Conservation (phyloP, 495 filamentous ascomycete genomes). For the Symbiotaphrina buchneri region DNA sequence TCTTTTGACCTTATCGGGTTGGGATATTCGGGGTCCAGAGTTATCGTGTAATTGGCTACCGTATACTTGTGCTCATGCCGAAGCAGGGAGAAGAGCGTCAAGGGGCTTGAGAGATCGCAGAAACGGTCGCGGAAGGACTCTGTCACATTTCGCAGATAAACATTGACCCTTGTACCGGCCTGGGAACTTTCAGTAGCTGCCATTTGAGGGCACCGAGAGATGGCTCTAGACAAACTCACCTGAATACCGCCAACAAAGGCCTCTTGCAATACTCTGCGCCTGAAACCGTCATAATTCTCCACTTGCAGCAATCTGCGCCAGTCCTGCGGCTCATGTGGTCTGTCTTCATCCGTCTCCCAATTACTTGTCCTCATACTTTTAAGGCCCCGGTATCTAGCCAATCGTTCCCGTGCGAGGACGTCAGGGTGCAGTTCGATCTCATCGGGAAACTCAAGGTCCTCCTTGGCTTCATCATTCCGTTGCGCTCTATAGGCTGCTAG, state of each 20-base stretch:
- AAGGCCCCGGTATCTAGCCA: slow-evolving; percentile 68
- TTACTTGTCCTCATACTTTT: slow-evolving; percentile 69
- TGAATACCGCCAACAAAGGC: slow-evolving; percentile 66
- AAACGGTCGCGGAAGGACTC: slow-evolving; percentile 27
- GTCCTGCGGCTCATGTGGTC: slow-evolving; percentile 64
- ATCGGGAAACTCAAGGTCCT: slow-evolving; percentile 89
- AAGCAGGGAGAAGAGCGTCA: slow-evolving; percentile 62
- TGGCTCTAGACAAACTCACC: slow-evolving; percentile 1
- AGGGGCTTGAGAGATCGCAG: slow-evolving; percentile 29
- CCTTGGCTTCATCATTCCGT: slow-evolving; percentile 54
- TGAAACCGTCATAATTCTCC: slow-evolving; percentile 60
- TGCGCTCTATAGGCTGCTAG: slow-evolving; percentile 57
- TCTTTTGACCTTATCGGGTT: slow-evolving; percentile 71
- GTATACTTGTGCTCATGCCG: slow-evolving; percentile 89
- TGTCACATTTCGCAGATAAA: slow-evolving; percentile 59
- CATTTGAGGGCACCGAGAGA: not conserved
- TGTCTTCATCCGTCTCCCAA: slow-evolving; percentile 80
- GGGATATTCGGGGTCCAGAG: slow-evolving; percentile 46
- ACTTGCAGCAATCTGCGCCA: slow-evolving; percentile 71
- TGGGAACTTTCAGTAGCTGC: not conserved
- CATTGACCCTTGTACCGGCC: slow-evolving; percentile 56
- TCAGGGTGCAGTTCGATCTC: slow-evolving; percentile 88
- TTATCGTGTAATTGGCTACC: slow-evolving; percentile 67
- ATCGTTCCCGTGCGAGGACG: slow-evolving; percentile 62
- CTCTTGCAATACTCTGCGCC: slow-evolving; percentile 51